Conservation (phyloP, 495 filamentous ascomycete species). For the Astrocystis sublimbata region DNA sequence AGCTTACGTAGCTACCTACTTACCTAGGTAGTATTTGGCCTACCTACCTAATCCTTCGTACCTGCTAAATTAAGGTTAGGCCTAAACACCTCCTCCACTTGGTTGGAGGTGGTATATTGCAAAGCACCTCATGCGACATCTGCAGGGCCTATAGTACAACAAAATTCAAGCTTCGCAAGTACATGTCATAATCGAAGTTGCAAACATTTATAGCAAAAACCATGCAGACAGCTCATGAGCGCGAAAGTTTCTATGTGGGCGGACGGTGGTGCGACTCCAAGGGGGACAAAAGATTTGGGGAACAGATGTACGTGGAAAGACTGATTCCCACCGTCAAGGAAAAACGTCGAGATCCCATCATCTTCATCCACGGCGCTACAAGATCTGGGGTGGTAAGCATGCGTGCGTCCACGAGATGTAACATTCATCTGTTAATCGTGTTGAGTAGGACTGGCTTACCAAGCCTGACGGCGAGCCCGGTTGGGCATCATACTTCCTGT, state of each 20-base stretch:
- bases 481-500: constrained; percentile 54
- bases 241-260: constrained; percentile 52
- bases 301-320: constrained; percentile 61
- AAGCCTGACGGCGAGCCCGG: constrained; percentile 53
- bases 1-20: too few species aligned
- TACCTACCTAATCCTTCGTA: too few species aligned
- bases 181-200: too few species aligned
- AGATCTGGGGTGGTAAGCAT: constrained; percentile 53
- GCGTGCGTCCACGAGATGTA: neutral
- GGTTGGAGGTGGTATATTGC: too few species aligned
- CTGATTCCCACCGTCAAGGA: constrained; percentile 38
- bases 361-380: constrained; percentile 56
- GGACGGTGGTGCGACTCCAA: constrained; percentile 41
- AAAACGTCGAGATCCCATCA: constrained; percentile 42
- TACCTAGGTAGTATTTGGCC: too few species aligned
- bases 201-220: too few species aligned
- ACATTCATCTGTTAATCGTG: neutral
- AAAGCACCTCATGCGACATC: too few species aligned
- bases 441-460: constrained; percentile 46
- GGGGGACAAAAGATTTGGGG: constrained; percentile 43
- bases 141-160: too few species aligned
- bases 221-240: constrained; percentile 16
- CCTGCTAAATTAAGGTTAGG: too few species aligned
- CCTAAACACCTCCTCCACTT: too few species aligned
- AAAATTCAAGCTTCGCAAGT: too few species aligned